A percentile compares a stretch with the other conserved stretches of the same genome.
Conservation (phyloP, 2,329 filamentous ascomycete genomes). For the Claviceps quebecensis region DNA sequence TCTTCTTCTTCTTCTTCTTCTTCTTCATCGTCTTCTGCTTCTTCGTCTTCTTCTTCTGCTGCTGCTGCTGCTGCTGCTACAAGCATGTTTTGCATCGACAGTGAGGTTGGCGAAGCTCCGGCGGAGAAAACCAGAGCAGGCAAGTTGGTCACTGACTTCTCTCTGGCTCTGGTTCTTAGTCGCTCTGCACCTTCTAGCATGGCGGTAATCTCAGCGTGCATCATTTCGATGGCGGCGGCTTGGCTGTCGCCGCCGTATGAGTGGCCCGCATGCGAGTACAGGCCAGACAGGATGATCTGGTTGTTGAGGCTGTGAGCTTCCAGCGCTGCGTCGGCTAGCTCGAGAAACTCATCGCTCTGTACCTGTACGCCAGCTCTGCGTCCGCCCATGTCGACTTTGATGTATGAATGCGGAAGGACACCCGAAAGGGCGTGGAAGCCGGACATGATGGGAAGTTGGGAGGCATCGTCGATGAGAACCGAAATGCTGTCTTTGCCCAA, state of each 20-base stretch:
- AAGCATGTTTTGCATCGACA: constrained; percentile 15
- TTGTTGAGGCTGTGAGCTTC: constrained; percentile 18
- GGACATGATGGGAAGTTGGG: constrained; percentile 40
- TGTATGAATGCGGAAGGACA: constrained; percentile 40
- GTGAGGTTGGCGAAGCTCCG: constrained; percentile 61
- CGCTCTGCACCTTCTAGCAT: constrained; percentile 14
- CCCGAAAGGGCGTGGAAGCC: constrained; percentile 27
- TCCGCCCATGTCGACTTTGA: constrained; percentile 65
- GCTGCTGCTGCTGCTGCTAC: background rate
- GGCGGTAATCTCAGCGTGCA: constrained; percentile 17
- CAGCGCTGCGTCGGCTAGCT: constrained; percentile 25
- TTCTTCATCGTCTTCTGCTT: background rate
- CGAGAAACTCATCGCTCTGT: constrained; percentile 33
- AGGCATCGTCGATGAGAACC: constrained; percentile 55
- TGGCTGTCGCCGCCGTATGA: constrained; percentile 41
- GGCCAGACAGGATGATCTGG: constrained; percentile 36
- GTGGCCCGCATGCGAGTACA: constrained; percentile 63
- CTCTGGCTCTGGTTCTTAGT: constrained; percentile 8
- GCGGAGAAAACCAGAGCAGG: constrained; percentile 40
- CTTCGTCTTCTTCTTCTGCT: constrained; percentile 1
- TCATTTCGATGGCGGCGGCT: constrained; percentile 17
- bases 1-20: background rate
- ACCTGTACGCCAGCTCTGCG: constrained; percentile 52
- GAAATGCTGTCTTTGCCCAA: constrained; percentile 44
- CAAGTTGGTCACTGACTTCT: constrained; percentile 7